Base-by-base conservation (phyloP, 2,329 filamentous ascomycete genomes). In the Harringtonia aguacate region DNA sequence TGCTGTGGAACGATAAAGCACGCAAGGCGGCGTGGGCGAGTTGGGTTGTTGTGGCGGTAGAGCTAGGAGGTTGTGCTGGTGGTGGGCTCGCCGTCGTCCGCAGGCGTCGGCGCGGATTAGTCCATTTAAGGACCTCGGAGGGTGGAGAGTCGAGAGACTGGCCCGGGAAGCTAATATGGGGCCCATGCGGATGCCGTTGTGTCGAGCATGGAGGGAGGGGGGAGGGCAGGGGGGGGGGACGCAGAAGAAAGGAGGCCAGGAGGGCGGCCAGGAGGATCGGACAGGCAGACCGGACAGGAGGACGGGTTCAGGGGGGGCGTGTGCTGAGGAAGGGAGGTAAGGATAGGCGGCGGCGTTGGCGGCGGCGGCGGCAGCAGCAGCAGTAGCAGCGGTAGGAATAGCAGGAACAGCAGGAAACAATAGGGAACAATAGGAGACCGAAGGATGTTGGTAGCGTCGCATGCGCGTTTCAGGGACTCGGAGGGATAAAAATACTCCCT, bases 111-210 rank as follows among this genome's bases (percentile, higher is more conserved):
- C 46, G 50, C 46, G 41, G 41, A 39, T 44, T 48, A 46, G 40
- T 36, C 45, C 48, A 48, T 52, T 50, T 50, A 52, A 45, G 39
- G 43, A 46, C 38, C 41, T 37, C 34, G 35, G 45, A 44, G 41
- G 44, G 46, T 34, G 38, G 44, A 46, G 45, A 24, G 36, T 44
- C 43, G 35, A 40, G 41, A 38, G 50, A 39, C 50, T 39, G 38
- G 35, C 38, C 46, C 39, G 45, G 21, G 42, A 44, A 31, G 44
- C 40, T 27, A 38, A 17, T 33, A 41, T 28, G 5, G 33, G 17
- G 10, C 22, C 41, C 41, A 43, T 43, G 34, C 40, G 21, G 31
- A 43, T 40, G 43, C 36, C 30, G 36, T 38, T n/a, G 24, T 10
- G 24, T 27, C 24, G 24, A 27, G 24, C 24, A 27, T 27, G 24